Percentiles rank a stretch among this genome's conserved stretches.
Conservation (phyloP, 2,329 filamentous ascomycete species). For the Stagonosporopsis rhizophila region DNA sequence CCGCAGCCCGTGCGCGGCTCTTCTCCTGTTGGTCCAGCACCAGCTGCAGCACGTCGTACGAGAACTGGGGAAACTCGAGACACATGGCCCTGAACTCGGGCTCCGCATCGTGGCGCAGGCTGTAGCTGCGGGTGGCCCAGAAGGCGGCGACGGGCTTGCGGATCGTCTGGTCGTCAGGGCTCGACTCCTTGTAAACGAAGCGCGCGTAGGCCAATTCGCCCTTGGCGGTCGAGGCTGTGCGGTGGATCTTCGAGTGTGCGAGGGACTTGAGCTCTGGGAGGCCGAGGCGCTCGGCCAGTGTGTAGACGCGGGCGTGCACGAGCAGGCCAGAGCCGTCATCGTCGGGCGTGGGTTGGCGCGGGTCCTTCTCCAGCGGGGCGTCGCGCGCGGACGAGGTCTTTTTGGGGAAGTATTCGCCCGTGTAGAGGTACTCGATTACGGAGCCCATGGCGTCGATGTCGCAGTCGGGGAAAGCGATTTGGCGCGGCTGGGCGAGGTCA, state of each 20-base stretch:
- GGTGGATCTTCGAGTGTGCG: constrained; percentile 89
- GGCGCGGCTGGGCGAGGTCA: constrained; percentile 59
- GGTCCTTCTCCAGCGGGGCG: constrained; percentile 73
- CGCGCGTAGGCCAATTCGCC: constrained; percentile 92
- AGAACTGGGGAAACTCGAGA: constrained; percentile 88
- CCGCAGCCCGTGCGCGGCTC: constrained; percentile 35
- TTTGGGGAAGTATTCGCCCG: constrained; percentile 81
- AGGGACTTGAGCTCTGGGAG: constrained; percentile 72
- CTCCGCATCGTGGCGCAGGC: constrained; percentile 84
- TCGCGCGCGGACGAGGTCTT: constrained; percentile 66
- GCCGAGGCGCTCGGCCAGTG: constrained; percentile 80
- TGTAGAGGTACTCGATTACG: constrained; percentile 85
- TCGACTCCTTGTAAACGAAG: constrained; percentile 84
- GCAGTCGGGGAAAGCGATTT: constrained; percentile 72
- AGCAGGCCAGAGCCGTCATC: constrained; percentile 83
- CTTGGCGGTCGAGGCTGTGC: constrained; percentile 83
- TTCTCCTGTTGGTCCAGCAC: constrained; percentile 60
- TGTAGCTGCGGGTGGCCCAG: constrained; percentile 83
- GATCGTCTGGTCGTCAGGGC: constrained; percentile 72
- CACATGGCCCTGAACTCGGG: constrained; percentile 84
- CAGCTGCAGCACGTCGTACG: constrained; percentile 85
- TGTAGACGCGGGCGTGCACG: constrained; percentile 89
- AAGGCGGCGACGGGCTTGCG: constrained; percentile 86
- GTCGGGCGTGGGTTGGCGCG: constrained; percentile 70
- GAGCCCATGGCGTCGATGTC: constrained; percentile 77